Percentiles rank a stretch among this genome's conserved stretches.
Evolutionary conservation across 2,329 filamentous ascomycete genomes (phyloP).

Genomic region (Pyrenochaeta sp.): DNA sequence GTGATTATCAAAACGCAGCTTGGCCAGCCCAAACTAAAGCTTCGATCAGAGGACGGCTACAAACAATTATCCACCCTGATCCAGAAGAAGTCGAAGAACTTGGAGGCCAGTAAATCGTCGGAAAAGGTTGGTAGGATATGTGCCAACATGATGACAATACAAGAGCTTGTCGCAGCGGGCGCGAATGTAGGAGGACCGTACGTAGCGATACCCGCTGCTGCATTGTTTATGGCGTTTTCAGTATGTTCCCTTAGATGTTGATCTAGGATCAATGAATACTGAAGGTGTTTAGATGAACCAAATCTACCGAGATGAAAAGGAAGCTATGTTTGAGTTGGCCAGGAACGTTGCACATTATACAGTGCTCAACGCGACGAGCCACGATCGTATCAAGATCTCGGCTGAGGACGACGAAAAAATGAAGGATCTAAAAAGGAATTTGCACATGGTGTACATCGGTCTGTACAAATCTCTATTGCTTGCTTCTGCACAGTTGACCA

Average conservation of each 20-base stretch:
- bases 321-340: constrained; percentile 23
- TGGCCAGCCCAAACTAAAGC: constrained; percentile 19
- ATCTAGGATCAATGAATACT: not conserved
- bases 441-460: constrained; percentile 20
- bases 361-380: constrained; percentile 18
- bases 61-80: constrained; percentile 19
- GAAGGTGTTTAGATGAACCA: constrained; percentile 14
- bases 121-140: constrained; percentile 18
- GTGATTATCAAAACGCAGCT: constrained; percentile 20
- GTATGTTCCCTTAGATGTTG: constrained; percentile 4
- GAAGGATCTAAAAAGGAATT: constrained; percentile 17
- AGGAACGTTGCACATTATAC: constrained; percentile 18
- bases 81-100: constrained; percentile 6
- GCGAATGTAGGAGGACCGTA: constrained; percentile 25
- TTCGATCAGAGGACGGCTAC: constrained; percentile 23
- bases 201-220: constrained; percentile 25
- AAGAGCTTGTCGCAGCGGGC: constrained; percentile 23
- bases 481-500: constrained; percentile 23
- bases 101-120: constrained; percentile 12
- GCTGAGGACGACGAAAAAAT: constrained; percentile 20
- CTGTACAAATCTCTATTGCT: constrained; percentile 23
- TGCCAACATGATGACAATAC: constrained; percentile 19
- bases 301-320: constrained; percentile 20
- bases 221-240: constrained; percentile 25
- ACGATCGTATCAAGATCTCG: constrained; percentile 12